These are phyloP conservation scores for Fusarium tricinctum DNA, from an alignment of 2,329 filamentous ascomycete genomes.

Conservation along the genomic window DNA sequence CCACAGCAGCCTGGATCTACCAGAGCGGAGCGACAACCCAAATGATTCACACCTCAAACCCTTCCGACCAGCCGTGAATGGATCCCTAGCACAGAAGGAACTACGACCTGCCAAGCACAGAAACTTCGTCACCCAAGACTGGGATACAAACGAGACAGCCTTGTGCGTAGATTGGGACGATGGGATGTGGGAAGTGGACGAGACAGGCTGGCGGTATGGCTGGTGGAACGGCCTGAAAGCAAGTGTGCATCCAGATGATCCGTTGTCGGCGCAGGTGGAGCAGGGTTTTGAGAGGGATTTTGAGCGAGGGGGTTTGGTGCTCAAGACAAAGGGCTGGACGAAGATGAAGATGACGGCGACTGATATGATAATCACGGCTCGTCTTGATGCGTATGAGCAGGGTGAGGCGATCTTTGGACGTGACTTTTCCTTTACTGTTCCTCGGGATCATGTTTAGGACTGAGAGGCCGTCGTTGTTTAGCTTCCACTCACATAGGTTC, in stretches of 20 bases:
- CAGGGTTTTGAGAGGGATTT: slow-evolving; percentile 3
- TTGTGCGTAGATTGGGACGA: slow-evolving; percentile 8
- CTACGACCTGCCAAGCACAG: not conserved
- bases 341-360: slow-evolving; percentile 10
- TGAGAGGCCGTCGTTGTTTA: no score
- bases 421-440: not conserved
- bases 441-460: not conserved
- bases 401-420: not conserved
- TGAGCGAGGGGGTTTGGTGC: not conserved
- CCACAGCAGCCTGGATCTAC: not conserved
- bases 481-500: no score
- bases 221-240: slow-evolving; percentile 9
- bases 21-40: not conserved
- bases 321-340: slow-evolving; percentile 1
- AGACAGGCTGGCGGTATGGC: slow-evolving; percentile 5
- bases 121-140: not conserved
- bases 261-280: not conserved
- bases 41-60: not conserved
- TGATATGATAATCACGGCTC: not conserved
- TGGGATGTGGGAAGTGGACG: slow-evolving; percentile 4
- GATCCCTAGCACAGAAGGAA: not conserved
- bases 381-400: slow-evolving; percentile 2
- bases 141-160: not conserved
- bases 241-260: not conserved
- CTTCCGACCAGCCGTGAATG: not conserved